Evolutionary conservation across 164 flowering plant genomes (phyloP), one percentile per base, ranked within the genome.

Genomic region (Amborella trichopoda): DNA sequence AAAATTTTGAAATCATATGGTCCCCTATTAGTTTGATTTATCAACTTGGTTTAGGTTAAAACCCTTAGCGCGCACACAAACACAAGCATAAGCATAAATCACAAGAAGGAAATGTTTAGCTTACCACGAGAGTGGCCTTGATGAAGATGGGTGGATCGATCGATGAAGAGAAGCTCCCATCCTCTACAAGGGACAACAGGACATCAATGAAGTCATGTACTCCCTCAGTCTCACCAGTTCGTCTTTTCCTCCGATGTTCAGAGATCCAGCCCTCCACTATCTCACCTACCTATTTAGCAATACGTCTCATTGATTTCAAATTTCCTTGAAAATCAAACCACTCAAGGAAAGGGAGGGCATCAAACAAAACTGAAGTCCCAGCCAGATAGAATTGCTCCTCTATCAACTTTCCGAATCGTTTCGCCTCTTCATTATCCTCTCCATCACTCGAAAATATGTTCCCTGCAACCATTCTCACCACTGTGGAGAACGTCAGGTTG

Each of bases 201-300:
- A 54, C 51, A 26, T 54, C 50, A 4, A 54, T 46, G 44, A 54
- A 54, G 26, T 54, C 51, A 2, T 4, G 30, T 3, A 16, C 25
- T 5, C 28, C 30, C 3, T 2, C 27, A 13, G 20, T 10, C 3
- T n/a, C 43, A 17, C 42, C 30, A 16, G 18, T 21, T 1, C 17
- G 11, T 38, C 50, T 54, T 34, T 20, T 45, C 26, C 12, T 26
- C 11, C 49, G 50, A 26, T 54, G 49, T 26, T 53, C 57, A 33
- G 26, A 28, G 19, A 45, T 6, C 57, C 50, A 53, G 13, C 44
- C 18, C 4, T 17, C 28, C 9, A 36, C n/a, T 14, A 45, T 17
- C 8, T 6, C 1, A 11, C 45, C 44, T 28, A 44, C 5, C 10
- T 53, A 41, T 43, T 26, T 20, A 3, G 42, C 24, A 2, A 24